phyloP scores from a whole-genome alignment of 139 green algal species.

The Limnomonas spitsbergensis region DNA sequence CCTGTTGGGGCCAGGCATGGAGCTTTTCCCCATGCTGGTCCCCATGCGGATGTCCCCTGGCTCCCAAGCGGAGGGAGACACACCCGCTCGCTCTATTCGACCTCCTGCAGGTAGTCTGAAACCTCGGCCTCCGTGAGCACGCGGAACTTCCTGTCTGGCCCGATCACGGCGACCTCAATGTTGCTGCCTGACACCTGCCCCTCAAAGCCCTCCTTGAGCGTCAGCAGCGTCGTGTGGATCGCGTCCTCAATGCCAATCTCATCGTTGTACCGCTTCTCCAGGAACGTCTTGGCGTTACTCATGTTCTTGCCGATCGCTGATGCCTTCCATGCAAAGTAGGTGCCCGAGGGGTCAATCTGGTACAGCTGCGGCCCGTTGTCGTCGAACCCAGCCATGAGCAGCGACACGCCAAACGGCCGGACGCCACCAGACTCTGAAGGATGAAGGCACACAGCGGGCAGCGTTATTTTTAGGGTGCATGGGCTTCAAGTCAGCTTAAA shows the following conservation, averaged over 20 bases:
- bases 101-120: constrained; percentile 95
- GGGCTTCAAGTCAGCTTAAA: constrained; percentile 95
- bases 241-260: constrained; percentile 98
- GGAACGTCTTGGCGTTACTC: constrained; percentile 90
- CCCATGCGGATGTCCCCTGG: too few relatives aligned
- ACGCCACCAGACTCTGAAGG: constrained; percentile 87
- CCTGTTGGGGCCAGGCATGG: too few relatives aligned
- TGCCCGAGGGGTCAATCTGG: constrained; percentile 94
- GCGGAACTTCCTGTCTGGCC: constrained; percentile 86
- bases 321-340: constrained; percentile 96
- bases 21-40: too few relatives aligned
- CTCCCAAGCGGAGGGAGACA: too few relatives aligned
- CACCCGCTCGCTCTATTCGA: constrained; percentile 91
- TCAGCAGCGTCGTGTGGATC: constrained; percentile 96
- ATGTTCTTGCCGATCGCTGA: constrained; percentile 99
- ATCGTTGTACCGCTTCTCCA: constrained; percentile 94
- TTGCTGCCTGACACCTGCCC: constrained; percentile 65
- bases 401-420: constrained; percentile 94
- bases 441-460: too few relatives aligned
- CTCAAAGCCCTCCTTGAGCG: constrained; percentile 98
- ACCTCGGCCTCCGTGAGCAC: constrained; percentile 89
- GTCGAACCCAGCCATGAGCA: constrained; percentile 94
- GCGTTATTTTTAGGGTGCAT: neutral
- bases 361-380: constrained; percentile 96
- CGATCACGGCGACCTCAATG: constrained; percentile 89